Base-by-base conservation (phyloP, 495 filamentous ascomycete species). In the Xylaria nigripes region DNA sequence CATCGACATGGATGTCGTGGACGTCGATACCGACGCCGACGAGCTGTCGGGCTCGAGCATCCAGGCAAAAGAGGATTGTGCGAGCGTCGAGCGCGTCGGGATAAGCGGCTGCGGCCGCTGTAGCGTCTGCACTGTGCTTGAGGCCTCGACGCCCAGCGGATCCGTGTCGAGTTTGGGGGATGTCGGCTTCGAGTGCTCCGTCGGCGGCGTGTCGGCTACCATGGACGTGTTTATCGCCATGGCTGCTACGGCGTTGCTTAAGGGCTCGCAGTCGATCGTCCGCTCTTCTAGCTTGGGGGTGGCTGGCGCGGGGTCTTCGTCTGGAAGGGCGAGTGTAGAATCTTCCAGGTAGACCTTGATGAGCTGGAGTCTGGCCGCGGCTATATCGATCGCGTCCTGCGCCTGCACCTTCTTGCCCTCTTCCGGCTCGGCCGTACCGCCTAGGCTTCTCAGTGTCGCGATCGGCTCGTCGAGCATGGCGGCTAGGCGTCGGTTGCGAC, bases 21-120 rank as follows among this genome's bases (percentile, higher is more conserved):
- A 41, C 9, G 56, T 23, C 13, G 53, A 54, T 0, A 36, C 42
- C 8, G 61, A 46, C 32, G 3, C 25, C 36, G 30, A 21, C 13
- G 43, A n/a, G 46, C 60, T 21, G 58, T 77, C 77, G 15, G 77
- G 76, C 44, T 81, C 81, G 2, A 98, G 77, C 90, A 98, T 97
- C 91, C 91, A 98, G 10, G 91, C 86, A 65, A 96, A 96, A 8
- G 83, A 86, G 24, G 90, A 90, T 56, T 96, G 84, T 15, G 90
- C 85, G 15, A 98, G 74, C 15, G 77, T 78, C 15, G 85, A 85
- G 12, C 87, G 76, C 2, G 81, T 78, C 0, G 76, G 78, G n/a
- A 80, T 72, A 4, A 73, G 71, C 10, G 60, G 67, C 23, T 44
- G 54, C 42, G 64, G 56, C 45, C 59, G 44, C 18, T 51, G 46